A percentile compares a stretch with the other conserved stretches of the same genome.
phyloP scores from a whole-genome alignment of 2,329 filamentous ascomycete species.

The Elsinoe batatas region DNA sequence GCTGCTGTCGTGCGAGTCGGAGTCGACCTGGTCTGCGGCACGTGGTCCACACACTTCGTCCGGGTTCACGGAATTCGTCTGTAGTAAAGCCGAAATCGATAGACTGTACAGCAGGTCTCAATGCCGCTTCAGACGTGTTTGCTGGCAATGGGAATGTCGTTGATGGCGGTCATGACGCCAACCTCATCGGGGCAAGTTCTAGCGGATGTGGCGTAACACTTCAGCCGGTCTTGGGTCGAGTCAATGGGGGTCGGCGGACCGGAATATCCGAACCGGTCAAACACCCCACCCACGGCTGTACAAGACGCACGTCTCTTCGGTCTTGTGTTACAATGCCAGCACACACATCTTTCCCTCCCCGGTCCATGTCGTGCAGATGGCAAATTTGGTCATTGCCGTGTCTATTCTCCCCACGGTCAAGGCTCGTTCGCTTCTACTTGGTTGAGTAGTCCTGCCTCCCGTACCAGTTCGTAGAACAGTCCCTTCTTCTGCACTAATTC shows the following conservation, averaged over 20 bases:
- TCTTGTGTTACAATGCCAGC: neutral
- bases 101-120: too few species aligned
- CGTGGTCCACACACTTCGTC: neutral
- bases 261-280: neutral
- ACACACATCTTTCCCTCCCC: neutral
- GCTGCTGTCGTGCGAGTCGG: neutral
- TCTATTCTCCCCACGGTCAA: neutral
- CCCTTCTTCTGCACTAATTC: slow-evolving; percentile 67
- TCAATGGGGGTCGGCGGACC: neutral
- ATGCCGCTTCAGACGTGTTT: too few species aligned
- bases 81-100: neutral
- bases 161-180: neutral
- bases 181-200: neutral
- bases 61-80: neutral
- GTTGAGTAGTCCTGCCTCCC: slow-evolving; percentile 70
- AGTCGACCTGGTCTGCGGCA: neutral
- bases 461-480: slow-evolving; percentile 81
- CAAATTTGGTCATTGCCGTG: neutral
- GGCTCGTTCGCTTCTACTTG: slow-evolving; percentile 20
- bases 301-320: neutral
- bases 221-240: neutral
- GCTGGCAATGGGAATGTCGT: too few species aligned
- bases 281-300: neutral
- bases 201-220: neutral
- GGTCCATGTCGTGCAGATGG: neutral